A percentile compares a stretch with the other conserved stretches of the same genome.
These are phyloP conservation scores for Trichosanthes truncata DNA, from an alignment of 306 rosid genomes.

Conservation along the genomic window DNA sequence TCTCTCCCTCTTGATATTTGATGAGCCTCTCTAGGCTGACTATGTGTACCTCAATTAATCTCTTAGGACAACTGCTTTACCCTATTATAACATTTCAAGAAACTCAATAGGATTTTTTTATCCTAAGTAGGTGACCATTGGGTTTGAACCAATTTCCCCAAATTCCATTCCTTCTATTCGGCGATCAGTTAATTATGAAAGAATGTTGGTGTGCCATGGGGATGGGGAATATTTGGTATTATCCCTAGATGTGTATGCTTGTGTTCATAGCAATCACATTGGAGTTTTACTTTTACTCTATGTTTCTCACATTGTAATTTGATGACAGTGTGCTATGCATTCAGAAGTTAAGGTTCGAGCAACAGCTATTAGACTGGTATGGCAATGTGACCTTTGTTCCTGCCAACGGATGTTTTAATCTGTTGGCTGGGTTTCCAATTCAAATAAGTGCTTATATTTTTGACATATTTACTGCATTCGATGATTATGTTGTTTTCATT, in stretches of 20 bases:
- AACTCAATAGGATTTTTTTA: background rate
- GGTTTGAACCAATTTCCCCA: background rate
- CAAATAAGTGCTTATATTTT: background rate
- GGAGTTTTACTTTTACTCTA: too few relatives aligned
- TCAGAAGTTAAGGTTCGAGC: constrained; percentile 92
- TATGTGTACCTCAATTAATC: background rate
- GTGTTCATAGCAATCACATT: background rate
- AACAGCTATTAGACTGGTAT: constrained; percentile 97
- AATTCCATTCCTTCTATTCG: background rate
- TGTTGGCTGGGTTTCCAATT: constrained; percentile 11
- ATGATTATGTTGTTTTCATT: constrained; percentile 7
- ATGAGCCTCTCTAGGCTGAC: background rate
- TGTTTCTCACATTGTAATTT: background rate
- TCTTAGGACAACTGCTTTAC: background rate
- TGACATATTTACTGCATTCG: background rate
- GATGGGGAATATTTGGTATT: background rate
- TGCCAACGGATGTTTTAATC: background rate
- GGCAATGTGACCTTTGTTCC: constrained; percentile 7
- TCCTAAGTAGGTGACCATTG: background rate
- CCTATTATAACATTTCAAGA: background rate
- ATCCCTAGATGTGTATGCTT: background rate
- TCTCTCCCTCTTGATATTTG: background rate
- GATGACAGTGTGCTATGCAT: constrained; percentile 86
- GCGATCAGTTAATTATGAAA: background rate
- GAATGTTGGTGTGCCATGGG: background rate